These are phyloP conservation scores for Heterobasidion irregulare DNA, from an alignment of 1,284 basidiomycete species.

Conservation along the genomic window DNA sequence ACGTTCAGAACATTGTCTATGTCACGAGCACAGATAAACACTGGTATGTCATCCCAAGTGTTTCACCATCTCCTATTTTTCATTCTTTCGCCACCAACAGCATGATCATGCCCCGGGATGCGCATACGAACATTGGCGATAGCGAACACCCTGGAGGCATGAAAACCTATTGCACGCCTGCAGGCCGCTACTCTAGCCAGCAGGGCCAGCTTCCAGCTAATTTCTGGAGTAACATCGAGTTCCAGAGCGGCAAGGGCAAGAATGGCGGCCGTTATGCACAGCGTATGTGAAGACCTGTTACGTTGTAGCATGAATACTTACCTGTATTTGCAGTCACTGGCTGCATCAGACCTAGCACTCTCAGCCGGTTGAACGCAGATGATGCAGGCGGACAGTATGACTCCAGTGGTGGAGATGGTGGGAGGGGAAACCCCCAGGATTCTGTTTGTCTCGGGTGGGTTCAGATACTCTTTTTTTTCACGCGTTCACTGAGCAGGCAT, in stretches of 20 bases:
- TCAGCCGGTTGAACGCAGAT: constrained; percentile 30
- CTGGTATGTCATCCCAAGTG: constrained; percentile 25
- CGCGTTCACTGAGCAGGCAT: no score
- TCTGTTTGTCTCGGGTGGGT: constrained; percentile 37
- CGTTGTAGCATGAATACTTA: background rate
- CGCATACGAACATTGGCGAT: constrained; percentile 43
- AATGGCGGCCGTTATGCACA: constrained; percentile 31
- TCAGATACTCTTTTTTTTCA: no score
- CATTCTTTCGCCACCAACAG: background rate
- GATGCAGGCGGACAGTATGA: constrained; percentile 45
- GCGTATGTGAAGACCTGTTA: constrained; percentile 18
- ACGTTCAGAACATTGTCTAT: constrained; percentile 36
- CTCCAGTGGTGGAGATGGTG: constrained; percentile 37
- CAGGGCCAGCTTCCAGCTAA: constrained; percentile 34
- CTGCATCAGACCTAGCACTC: constrained; percentile 32
- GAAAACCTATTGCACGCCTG: constrained; percentile 37
- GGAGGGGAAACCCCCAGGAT: constrained; percentile 36
- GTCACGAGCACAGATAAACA: constrained; percentile 28
- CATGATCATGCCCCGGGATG: constrained; percentile 19
- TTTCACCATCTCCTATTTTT: background rate
- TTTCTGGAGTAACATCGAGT: constrained; percentile 38
- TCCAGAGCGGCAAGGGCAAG: constrained; percentile 29
- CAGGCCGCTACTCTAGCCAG: constrained; percentile 21
- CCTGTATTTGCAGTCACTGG: constrained; percentile 31
- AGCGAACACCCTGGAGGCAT: constrained; percentile 42